A percentile compares a stretch with the other conserved stretches of the same genome.
These are phyloP conservation scores for Entamoeba dispar DNA, from an alignment of 208 protist species.

Conservation along the genomic window DNA sequence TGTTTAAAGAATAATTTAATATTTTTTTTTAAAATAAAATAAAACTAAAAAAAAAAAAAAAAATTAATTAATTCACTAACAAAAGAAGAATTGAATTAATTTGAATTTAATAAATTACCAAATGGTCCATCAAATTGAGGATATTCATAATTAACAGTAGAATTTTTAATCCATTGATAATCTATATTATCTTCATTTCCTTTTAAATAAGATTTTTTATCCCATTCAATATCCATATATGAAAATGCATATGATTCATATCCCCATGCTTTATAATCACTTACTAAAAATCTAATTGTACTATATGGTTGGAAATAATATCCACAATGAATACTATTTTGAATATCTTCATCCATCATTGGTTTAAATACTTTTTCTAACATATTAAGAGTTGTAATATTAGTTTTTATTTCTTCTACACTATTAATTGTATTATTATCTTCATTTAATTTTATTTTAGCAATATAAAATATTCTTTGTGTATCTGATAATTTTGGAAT, in stretches of 20 bases:
- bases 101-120: background rate
- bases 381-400: background rate
- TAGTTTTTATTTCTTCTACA: background rate
- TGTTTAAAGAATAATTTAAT: too few species aligned
- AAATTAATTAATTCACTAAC: too few species aligned
- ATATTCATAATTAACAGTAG: background rate
- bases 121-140: background rate
- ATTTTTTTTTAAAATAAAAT: too few species aligned
- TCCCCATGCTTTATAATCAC: background rate
- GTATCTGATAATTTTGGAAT: background rate
- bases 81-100: too few species aligned
- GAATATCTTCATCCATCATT: background rate
- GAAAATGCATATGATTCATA: background rate
- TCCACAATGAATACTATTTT: background rate
- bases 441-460: background rate
- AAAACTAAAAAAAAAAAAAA: too few species aligned
- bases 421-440: background rate
- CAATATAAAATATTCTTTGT: background rate
- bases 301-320: background rate
- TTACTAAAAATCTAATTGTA: background rate
- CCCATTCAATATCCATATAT: background rate
- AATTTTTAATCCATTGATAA: background rate
- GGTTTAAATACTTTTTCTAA: background rate
- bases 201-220: background rate
- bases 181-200: background rate